Evolutionary conservation across 306 rosid species (phyloP), one percentile per base, ranked within the genome.

Genomic region (Psophocarpus tetragonolobus): DNA sequence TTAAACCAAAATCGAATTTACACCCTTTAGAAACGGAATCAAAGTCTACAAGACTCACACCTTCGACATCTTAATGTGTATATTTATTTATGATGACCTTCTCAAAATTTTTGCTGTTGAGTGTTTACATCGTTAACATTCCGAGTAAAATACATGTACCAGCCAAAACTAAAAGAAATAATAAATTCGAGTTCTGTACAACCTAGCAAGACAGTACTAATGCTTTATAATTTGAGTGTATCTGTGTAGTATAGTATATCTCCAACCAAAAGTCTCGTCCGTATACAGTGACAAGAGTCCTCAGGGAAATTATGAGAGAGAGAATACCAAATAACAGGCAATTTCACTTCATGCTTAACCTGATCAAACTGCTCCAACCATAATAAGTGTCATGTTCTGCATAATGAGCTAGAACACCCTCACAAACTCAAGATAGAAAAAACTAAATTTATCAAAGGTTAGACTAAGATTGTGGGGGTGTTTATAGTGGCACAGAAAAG

Each of bases 121-220:
- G n/a, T n/a, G n/a, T 76, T 41, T 82, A 58, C 79, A 62, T 39
- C 65, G 42, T 64, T 80, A 30, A 29, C 75, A 71, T 76, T n/a
- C 64, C 20, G 41, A 54, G 61, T 61, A 82, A 30, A 51, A 62
- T 76, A 63, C 82, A 77, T 51, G 45, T 69, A 21, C 26, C 68
- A 50, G 58, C 73, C 51, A 61, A 18, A 38, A 42, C 81, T 36
- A 62, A 32, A 61, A 69, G 67, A 68, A 44, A 67, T 12, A 62
- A 48, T 14, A 69, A 41, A 53, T 36, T 64, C 21, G 11, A 65
- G 82, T 64, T 82, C 86, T 83, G 83, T 83, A 82, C 80, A 83
- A 47, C 62, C 53, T 47, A 83, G 18, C 71, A 78, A 78, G 77
- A 73, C 39, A 73, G 57, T 57, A 69, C 36, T 60, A 45, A 44